Evolutionary conservation across 2,329 filamentous ascomycete species (phyloP).

Genomic region (Fusarium pseudoanthophilum): DNA sequence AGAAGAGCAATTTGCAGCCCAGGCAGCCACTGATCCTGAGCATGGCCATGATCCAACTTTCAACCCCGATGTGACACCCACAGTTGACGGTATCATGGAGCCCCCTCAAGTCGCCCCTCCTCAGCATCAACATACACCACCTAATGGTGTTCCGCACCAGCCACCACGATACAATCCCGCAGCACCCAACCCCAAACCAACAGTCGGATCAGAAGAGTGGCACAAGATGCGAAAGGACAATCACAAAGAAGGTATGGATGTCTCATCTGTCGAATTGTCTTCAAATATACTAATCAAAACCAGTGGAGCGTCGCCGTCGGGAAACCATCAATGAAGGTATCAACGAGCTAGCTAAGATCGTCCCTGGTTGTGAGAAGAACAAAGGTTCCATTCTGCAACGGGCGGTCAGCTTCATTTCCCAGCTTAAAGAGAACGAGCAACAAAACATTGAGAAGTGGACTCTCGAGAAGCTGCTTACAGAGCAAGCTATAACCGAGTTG

Average conservation of each 20-base stretch:
- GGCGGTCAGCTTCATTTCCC: conserved; percentile 92
- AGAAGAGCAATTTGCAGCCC: conserved; percentile 69
- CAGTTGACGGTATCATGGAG: conserved; percentile 47
- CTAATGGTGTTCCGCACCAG: conserved; percentile 55
- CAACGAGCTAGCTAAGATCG: conserved; percentile 96
- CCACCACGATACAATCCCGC: conserved; percentile 51
- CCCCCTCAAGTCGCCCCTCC: conserved; percentile 34
- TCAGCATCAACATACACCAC: conserved; percentile 48
- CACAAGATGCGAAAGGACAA: conserved; percentile 97
- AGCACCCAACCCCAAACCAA: conserved; percentile 73
- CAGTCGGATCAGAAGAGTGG: conserved; percentile 97
- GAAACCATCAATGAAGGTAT: conserved; percentile 99
- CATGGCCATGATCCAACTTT: conserved; percentile 50
- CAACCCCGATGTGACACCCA: conserved; percentile 48
- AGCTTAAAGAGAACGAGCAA: conserved; percentile 92
- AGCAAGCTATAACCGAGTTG: conserved; percentile 89
- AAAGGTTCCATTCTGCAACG: conserved; percentile 96
- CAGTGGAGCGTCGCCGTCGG: conserved; percentile 93
- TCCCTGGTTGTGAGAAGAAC: conserved; percentile 98
- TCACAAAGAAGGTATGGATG: conserved; percentile 91
- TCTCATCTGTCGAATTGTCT: not conserved
- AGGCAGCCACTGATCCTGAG: conserved; percentile 53
- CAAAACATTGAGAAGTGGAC: conserved; percentile 97
- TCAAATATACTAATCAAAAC: conserved; percentile 37
- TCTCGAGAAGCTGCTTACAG: conserved; percentile 87